Base-by-base conservation (phyloP, 805 yeast species). In the Myxozyma kluyveri region DNA sequence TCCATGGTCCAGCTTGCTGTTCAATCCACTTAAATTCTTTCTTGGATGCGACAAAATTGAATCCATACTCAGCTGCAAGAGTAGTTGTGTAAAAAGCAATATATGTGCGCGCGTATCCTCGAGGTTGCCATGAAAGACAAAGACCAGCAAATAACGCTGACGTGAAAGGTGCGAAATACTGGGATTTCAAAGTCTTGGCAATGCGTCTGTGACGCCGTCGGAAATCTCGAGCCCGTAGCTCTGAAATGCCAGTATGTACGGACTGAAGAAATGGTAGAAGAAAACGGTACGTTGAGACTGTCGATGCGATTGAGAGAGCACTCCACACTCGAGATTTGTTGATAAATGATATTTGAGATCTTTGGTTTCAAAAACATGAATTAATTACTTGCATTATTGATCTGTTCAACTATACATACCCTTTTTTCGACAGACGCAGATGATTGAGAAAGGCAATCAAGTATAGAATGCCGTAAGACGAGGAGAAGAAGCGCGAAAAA, bases 1-100 rank as follows among this genome's bases (percentile, higher is more conserved):
- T 64, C 75, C 75, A 72, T 12, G 72, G 58, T 2, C 73, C 74
- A 44, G 63, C 71, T 64, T 40, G 67, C 59, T 62, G 69, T 53
- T 58, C 69, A 64, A 59, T 65, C 60, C 67, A 65, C 5, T 54
- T 53, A 41, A 69, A 51, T 47, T 57, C 58, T 5, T 68, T 71
- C 24, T 58, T 49, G 54, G 69, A 72, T 31, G 69, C 69, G 31
- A 68, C 59, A 48, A 57, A 61, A 55, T 70, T 69, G 60, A 66
- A 68, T 17, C 61, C 46, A 53, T 64, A 64, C 56, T 72, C 75
- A 7, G 61, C 63, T 10, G 71, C 67, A 42, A 68, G 62, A 17
- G 68, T 55, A 4, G 65, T 63, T 14, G 62, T 42, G 49, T 67
- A 71, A 23, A 72, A 56, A 17, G 72, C 72, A 21, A 63, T 47